Evolutionary conservation across 345 rosid genomes (phyloP).

Genomic region (Murraya paniculata): DNA sequence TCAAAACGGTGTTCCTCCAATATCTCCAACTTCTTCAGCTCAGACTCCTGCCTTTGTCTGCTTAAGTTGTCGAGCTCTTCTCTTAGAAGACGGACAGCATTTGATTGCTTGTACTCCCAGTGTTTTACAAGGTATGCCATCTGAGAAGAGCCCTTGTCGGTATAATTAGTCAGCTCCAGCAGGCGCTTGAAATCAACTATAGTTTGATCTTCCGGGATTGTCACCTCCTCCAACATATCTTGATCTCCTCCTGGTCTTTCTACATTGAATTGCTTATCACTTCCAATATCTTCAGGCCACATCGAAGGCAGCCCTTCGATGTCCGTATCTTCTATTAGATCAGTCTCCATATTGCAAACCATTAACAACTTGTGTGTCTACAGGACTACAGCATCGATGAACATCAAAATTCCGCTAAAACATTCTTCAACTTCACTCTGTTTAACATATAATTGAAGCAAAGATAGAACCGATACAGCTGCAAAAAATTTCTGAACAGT

Average conservation of each 20-base stretch:
- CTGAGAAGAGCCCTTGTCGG: slow-evolving; percentile 80
- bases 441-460: slow-evolving; percentile 1
- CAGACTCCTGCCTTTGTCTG: slow-evolving; percentile 77
- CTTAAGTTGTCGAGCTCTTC: slow-evolving; percentile 82
- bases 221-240: slow-evolving; percentile 88
- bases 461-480: not conserved
- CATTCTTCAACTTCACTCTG: slow-evolving; percentile 6
- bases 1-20: slow-evolving; percentile 86
- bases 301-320: slow-evolving; percentile 75
- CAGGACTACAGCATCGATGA: slow-evolving; percentile 7
- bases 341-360: slow-evolving; percentile 60
- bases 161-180: slow-evolving; percentile 49
- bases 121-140: slow-evolving; percentile 76
- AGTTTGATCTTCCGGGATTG: slow-evolving; percentile 44
- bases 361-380: slow-evolving; percentile 19
- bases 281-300: slow-evolving; percentile 92
- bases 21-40: slow-evolving; percentile 79
- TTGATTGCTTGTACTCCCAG: slow-evolving; percentile 83
- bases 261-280: slow-evolving; percentile 81
- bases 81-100: slow-evolving; percentile 65
- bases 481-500: not conserved
- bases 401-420: slow-evolving; percentile 4
- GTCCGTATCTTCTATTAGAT: slow-evolving; percentile 78
- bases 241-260: slow-evolving; percentile 73
- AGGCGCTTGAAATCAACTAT: slow-evolving; percentile 70